A percentile compares a stretch with the other conserved stretches of the same genome.
These are phyloP conservation scores for Leishmania martiniquensis DNA, from an alignment of 208 protist genomes.

Conservation along the genomic window DNA sequence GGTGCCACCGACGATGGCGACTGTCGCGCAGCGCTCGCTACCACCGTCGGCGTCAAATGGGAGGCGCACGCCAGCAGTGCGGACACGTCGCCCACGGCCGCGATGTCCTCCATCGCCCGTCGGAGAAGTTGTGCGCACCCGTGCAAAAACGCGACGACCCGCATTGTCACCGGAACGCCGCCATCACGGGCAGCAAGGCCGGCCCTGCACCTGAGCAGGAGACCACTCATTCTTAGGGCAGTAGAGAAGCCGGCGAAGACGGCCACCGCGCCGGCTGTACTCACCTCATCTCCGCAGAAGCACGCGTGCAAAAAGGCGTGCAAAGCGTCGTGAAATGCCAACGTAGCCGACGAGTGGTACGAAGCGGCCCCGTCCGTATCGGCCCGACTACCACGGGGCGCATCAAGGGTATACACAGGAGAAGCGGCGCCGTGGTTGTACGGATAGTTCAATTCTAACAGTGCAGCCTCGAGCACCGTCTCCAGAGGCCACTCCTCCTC, in stretches of 20 bases:
- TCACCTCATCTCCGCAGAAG: neutral
- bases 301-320: conserved; percentile 9
- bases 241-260: conserved; percentile 27
- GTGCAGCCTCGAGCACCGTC: conserved; percentile 15
- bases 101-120: conserved; percentile 21
- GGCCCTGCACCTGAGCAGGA: neutral
- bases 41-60: conserved; percentile 12
- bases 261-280: conserved; percentile 15
- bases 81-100: conserved; percentile 17
- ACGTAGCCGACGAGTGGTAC: neutral
- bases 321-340: conserved; percentile 15
- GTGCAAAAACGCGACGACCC: conserved; percentile 9
- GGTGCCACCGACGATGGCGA: neutral
- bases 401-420: neutral
- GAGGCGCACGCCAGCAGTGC: conserved; percentile 29
- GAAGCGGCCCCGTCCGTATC: neutral
- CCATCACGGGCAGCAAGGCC: neutral
- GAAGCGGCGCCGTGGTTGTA: neutral
- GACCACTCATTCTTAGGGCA: conserved; percentile 26
- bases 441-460: conserved; percentile 11
- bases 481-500: neutral
- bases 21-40: neutral
- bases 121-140: conserved; percentile 19
- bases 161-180: neutral
- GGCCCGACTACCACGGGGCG: neutral